Conservation (phyloP, 2,329 filamentous ascomycete species). For the Aspergillus brasiliensis region DNA sequence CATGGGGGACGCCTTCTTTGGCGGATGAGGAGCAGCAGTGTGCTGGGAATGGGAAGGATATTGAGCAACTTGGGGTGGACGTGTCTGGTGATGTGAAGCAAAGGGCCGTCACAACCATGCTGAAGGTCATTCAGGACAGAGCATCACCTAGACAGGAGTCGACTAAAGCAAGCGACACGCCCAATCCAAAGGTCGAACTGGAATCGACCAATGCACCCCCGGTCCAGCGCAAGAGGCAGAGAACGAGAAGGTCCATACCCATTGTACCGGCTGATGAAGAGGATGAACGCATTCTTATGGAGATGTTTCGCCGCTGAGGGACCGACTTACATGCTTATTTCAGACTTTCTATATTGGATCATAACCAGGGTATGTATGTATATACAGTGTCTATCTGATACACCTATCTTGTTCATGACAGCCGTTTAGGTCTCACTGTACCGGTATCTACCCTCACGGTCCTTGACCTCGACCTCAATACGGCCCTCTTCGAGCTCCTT, state of each 20-base stretch:
- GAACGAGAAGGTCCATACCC: constrained; percentile 29
- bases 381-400: constrained; percentile 9
- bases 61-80: not conserved
- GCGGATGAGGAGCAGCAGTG: too few relatives aligned
- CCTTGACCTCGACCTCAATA: constrained; percentile 81
- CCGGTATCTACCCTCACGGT: constrained; percentile 74
- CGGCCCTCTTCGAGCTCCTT: constrained; percentile 81
- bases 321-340: not conserved
- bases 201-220: not conserved
- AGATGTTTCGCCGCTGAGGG: not conserved
- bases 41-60: not conserved
- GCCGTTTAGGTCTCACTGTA: constrained; percentile 67
- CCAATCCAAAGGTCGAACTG: not conserved
- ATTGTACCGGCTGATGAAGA: constrained; percentile 33
- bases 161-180: not conserved
- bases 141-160: not conserved
- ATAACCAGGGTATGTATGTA: constrained; percentile 5
- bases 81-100: constrained; percentile 22
- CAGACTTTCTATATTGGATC: not conserved
- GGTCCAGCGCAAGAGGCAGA: constrained; percentile 16
- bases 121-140: not conserved
- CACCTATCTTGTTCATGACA: not conserved
- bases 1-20: constrained; percentile 6
- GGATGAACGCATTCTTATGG: constrained; percentile 21
- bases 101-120: constrained; percentile 15